Percentiles rank a stretch among this genome's conserved stretches.
These are phyloP conservation scores for Coemansia sp. DNA, from an alignment of 192 early-diverging fungal genomes.

Conservation along the genomic window DNA sequence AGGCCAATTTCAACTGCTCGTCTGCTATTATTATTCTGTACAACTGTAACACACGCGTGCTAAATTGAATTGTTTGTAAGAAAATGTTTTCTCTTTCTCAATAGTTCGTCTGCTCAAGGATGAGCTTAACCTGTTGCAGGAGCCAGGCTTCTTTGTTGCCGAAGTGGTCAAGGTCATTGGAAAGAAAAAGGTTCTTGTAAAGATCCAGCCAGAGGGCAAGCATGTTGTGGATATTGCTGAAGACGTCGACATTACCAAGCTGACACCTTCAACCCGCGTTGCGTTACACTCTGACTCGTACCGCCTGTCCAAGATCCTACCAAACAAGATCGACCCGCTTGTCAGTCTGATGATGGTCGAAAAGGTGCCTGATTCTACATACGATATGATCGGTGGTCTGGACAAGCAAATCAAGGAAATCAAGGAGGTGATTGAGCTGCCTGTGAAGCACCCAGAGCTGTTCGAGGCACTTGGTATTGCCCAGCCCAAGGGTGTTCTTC, in stretches of 20 bases:
- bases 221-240: conserved; percentile 95
- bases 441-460: conserved; percentile 98
- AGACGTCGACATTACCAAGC: conserved; percentile 84
- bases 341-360: conserved; percentile 99
- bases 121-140: conserved; percentile 95
- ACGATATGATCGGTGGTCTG: conserved; percentile 98
- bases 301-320: conserved; percentile 90
- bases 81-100: background rate
- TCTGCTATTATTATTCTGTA: background rate
- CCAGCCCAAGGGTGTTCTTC: conserved; percentile 96
- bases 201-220: conserved; percentile 96
- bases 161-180: conserved; percentile 99
- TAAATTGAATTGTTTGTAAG: background rate
- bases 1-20: no score
- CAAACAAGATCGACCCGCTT: conserved; percentile 98
- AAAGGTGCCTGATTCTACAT: conserved; percentile 99
- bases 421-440: conserved; percentile 99
- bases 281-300: conserved; percentile 92
- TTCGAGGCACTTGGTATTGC: conserved; percentile 98
- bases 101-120: conserved; percentile 92
- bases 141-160: conserved; percentile 92
- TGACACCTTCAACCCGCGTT: conserved; percentile 91
- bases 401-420: conserved; percentile 99
- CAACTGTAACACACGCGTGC: background rate
- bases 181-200: conserved; percentile 91